These are phyloP conservation scores for Pyrenochaeta sp. DNA, from an alignment of 2,329 filamentous ascomycete genomes.

Conservation along the genomic window DNA sequence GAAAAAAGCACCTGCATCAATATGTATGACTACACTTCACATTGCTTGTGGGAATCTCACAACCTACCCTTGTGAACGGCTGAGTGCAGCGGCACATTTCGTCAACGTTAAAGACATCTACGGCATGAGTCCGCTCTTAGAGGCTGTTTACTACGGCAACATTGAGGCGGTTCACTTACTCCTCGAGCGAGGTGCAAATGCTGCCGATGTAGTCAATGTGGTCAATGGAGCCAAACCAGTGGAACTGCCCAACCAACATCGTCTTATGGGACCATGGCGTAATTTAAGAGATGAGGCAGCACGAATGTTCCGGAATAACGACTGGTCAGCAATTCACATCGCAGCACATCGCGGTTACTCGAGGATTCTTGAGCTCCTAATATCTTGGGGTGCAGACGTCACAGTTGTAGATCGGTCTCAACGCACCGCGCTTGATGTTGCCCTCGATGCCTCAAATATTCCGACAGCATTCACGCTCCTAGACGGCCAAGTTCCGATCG, in stretches of 20 bases:
- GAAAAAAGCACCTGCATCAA: too few species aligned
- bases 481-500: background rate
- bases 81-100: background rate
- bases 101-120: background rate
- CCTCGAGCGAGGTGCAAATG: background rate
- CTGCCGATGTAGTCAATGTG: too few species aligned
- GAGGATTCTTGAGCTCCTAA: background rate
- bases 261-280: background rate
- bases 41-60: background rate
- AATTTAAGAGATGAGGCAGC: background rate
- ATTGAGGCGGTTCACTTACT: conserved; percentile 1
- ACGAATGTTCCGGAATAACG: background rate
- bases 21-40: background rate
- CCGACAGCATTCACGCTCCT: background rate
- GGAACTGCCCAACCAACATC: background rate
- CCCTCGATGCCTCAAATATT: background rate
- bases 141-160: conserved; percentile 7
- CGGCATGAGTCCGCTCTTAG: conserved; percentile 6
- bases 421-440: background rate
- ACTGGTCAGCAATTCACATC: conserved; percentile 4
- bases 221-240: too few species aligned
- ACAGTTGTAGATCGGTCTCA: background rate
- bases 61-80: background rate
- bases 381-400: background rate
- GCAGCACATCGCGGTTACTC: conserved; percentile 1